Base-by-base conservation (phyloP, 108 stramenopile genomes). In the Nannochloropsis gaditana region DNA sequence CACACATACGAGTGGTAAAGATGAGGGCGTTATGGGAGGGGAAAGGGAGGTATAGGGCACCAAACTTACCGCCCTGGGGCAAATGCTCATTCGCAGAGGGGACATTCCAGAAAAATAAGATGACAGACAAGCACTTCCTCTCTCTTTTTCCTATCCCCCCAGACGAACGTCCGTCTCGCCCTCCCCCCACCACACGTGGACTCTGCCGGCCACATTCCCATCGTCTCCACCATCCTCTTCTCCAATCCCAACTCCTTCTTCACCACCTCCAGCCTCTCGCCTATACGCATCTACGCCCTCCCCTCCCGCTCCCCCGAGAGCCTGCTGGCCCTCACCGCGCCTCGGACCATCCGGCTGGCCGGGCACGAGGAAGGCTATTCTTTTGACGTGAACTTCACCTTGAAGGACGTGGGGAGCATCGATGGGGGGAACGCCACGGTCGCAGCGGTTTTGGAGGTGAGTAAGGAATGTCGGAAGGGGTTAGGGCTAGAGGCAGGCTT, bases 1-100 rank as follows among this genome's bases (percentile, higher is more conserved):
- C 59, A 15, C 59, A 73, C 59, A n/a, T 73, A 15, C 59, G n/a
- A 73, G 59, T 73, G 59, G 59, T 73, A n/a, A 73, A n/a, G 31
- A 31, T 31, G 31, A 31, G 31, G 31, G 31, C 31, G 31, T 31
- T 31, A 31, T 31, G 59, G 59, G 8, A n/a, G 8, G 59, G 59
- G 2, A n/a, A 73, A 73, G 59, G 59, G 59, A 8, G 59, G 59
- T 0, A 73, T 3, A n/a, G 59, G n/a, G 59, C 19, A 73, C 15
- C 19, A n/a, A 73, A 73, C 19, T n/a, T 15, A 73, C 59, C 3
- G 59, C 19, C 4, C 15, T 73, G 59, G n/a, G 19, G 59, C 2
- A n/a, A 73, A n/a, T 31, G 31, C 31, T 31, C 31, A 31, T 31
- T 31, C 31, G 31, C 31, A 31, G 31, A 31, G 31, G 1, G 31